Evolutionary conservation across 306 rosid genomes (phyloP).

Genomic region (Carpinus viminea): DNA sequence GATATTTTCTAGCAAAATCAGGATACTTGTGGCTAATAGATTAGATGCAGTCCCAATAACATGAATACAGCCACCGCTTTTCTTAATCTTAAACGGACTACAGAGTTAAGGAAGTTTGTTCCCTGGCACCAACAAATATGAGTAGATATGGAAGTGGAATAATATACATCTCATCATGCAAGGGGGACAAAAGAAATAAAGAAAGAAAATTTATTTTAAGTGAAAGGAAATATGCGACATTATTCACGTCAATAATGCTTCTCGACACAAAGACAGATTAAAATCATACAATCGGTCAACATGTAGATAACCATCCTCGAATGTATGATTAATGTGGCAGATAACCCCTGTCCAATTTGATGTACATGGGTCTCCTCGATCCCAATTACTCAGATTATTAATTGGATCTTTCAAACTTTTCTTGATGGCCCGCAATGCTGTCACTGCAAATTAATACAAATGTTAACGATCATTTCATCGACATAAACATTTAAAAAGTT

Average conservation of each 20-base stretch:
- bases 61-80: constrained; percentile 8
- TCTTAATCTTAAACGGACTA: neutral
- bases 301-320: constrained; percentile 67
- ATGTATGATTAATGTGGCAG: constrained; percentile 59
- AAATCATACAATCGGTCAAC: constrained; percentile 69
- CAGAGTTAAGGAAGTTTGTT: constrained; percentile 4
- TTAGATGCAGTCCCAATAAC: constrained; percentile 1
- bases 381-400: constrained; percentile 78
- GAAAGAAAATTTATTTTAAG: constrained; percentile 6
- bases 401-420: constrained; percentile 59
- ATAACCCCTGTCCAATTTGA: constrained; percentile 74
- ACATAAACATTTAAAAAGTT: constrained; percentile 7
- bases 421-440: constrained; percentile 63
- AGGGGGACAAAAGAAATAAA: constrained; percentile 2
- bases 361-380: constrained; percentile 75
- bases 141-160: constrained; percentile 6
- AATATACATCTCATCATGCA: neutral
- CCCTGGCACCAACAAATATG: neutral
- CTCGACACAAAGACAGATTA: constrained; percentile 21
- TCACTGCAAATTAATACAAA: constrained; percentile 57
- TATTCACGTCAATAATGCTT: neutral
- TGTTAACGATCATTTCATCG: constrained; percentile 20
- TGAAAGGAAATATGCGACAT: neutral
- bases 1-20: constrained; percentile 3
- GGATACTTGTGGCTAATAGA: constrained; percentile 1